Conservation (phyloP, 1,284 basidiomycete species). For the Lentinula novae-zelandiae region DNA sequence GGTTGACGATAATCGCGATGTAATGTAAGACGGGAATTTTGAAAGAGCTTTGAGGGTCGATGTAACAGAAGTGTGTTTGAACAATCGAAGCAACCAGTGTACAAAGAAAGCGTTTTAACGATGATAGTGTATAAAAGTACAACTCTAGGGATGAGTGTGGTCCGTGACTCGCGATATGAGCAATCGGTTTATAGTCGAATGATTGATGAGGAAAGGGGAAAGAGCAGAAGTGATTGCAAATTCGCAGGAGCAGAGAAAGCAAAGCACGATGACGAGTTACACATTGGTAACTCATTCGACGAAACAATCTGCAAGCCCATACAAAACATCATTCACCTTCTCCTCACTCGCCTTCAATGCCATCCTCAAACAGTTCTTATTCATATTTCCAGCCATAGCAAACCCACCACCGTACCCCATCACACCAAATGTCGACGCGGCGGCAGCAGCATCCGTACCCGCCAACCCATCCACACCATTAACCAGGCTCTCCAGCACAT, state of each 20-base stretch:
- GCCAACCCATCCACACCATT: constrained; percentile 8
- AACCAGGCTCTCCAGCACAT: constrained; percentile 13
- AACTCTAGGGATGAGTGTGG: neutral
- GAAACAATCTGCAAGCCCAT: constrained; percentile 15
- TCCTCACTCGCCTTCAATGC: constrained; percentile 16
- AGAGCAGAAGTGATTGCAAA: neutral
- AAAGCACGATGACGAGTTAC: neutral
- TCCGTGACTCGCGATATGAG: neutral
- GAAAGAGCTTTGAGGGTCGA: neutral
- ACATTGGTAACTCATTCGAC: constrained; percentile 1
- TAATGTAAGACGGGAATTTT: neutral
- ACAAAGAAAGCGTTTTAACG: neutral
- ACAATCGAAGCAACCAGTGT: neutral
- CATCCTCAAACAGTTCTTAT: constrained; percentile 15
- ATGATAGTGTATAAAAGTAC: neutral
- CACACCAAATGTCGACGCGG: neutral
- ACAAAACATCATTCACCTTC: constrained; percentile 15
- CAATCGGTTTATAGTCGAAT: neutral
- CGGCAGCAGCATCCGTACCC: neutral
- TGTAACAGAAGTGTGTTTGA: neutral
- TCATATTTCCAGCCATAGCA: constrained; percentile 12
- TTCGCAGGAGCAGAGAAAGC: neutral
- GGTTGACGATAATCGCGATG: neutral
- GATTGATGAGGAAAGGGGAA: neutral
- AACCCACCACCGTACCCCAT: neutral